Conservation (phyloP, 2,329 filamentous ascomycete genomes). For the Furcasterigmium furcatum region DNA sequence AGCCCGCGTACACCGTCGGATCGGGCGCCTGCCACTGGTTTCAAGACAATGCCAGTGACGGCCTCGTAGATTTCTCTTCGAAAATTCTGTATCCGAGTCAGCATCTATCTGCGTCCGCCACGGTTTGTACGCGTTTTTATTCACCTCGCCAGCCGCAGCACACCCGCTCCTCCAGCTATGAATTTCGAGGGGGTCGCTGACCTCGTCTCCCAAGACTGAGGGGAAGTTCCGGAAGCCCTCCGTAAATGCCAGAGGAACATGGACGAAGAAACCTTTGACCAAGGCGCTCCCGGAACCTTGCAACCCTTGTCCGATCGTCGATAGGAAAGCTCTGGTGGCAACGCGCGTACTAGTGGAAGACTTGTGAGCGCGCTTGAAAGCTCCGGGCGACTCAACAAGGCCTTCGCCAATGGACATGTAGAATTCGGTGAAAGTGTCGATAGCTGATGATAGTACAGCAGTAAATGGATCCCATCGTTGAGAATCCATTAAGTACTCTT, state of each 20-base stretch:
- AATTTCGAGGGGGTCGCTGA: slow-evolving; percentile 7
- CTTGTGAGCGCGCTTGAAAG: too few relatives aligned
- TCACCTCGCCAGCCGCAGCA: slow-evolving; percentile 6
- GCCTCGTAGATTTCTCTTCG: slow-evolving; percentile 8
- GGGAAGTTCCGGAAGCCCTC: slow-evolving; percentile 12
- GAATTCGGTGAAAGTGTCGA: slow-evolving; percentile 9
- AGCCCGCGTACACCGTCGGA: slow-evolving; percentile 8
- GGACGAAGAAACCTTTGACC: slow-evolving; percentile 4
- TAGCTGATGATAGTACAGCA: slow-evolving; percentile 9
- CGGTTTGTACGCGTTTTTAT: too few relatives aligned
- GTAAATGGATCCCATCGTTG: slow-evolving; percentile 13
- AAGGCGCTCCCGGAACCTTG: too few relatives aligned
- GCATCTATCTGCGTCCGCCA: too few relatives aligned
- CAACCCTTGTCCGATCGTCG: too few relatives aligned
- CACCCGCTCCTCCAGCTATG: slow-evolving; percentile 10
- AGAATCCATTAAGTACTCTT: slow-evolving; percentile 4
- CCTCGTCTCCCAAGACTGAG: slow-evolving; percentile 10
- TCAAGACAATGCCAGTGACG: slow-evolving; percentile 9
- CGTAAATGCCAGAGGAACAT: slow-evolving; percentile 12
- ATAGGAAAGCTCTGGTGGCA: too few relatives aligned
- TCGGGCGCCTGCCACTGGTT: slow-evolving; percentile 9
- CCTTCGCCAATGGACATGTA: slow-evolving; percentile 8
- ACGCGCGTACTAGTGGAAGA: too few relatives aligned
- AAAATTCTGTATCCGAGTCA: slow-evolving; percentile 5
- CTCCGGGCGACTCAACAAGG: slow-evolving; percentile 5